These are phyloP conservation scores for Amanita subjunquillea DNA, from an alignment of 768 basidiomycete species.

Conservation along the genomic window DNA sequence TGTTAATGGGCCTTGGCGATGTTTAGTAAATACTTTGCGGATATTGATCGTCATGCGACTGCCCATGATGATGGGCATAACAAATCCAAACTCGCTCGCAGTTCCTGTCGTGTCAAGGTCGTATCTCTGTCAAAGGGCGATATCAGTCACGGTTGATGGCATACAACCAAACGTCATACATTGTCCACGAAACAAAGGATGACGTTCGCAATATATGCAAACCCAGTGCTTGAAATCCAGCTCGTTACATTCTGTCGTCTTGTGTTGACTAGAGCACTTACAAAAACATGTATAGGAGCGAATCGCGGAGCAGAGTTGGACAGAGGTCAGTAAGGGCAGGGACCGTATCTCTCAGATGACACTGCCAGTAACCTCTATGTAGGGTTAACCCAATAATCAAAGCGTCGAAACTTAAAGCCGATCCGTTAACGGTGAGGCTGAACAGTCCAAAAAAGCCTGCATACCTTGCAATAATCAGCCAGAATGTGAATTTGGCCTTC, in stretches of 20 bases:
- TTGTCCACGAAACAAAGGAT: background rate
- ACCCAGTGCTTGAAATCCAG: background rate
- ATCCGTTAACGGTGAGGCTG: background rate
- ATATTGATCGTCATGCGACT: background rate
- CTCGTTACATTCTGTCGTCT: background rate
- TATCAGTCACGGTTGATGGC: background rate
- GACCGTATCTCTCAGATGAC: background rate
- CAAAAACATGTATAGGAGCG: background rate
- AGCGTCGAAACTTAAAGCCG: background rate
- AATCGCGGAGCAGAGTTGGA: background rate
- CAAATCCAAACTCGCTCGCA: background rate
- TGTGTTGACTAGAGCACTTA: background rate
- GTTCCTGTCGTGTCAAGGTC: background rate
- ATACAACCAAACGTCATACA: background rate
- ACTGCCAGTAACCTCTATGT: background rate
- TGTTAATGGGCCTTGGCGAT: background rate
- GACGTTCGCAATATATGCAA: background rate
- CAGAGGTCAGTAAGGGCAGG: background rate
- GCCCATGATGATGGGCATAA: background rate
- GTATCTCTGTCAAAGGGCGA: background rate
- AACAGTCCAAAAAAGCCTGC: background rate
- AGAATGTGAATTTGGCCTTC: background rate
- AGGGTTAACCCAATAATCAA: background rate
- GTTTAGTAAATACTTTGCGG: background rate
- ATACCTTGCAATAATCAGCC: background rate